phyloP scores from a whole-genome alignment of 345 rosid genomes.

The Populus simonii region DNA sequence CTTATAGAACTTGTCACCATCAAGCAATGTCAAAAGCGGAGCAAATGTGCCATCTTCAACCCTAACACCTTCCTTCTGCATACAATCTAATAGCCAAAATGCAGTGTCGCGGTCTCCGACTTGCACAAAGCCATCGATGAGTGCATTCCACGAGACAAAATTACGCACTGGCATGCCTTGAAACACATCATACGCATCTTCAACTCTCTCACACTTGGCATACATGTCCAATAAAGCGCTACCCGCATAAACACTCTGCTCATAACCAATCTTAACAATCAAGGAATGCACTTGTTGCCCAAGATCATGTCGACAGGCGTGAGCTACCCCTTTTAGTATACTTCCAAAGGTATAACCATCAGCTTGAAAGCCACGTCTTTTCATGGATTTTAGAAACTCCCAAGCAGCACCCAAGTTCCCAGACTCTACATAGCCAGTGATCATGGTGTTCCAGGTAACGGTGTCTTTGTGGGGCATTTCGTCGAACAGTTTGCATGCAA shows the following conservation, averaged over 20 bases:
- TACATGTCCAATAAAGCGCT: constrained; percentile 75
- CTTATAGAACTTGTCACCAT: constrained; percentile 34
- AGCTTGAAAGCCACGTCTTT: constrained; percentile 26
- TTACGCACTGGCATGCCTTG: constrained; percentile 45
- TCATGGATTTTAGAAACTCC: constrained; percentile 44
- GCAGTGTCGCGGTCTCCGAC: constrained; percentile 37
- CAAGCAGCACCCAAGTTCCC: constrained; percentile 43
- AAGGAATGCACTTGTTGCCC: constrained; percentile 58
- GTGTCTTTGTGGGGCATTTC: constrained; percentile 56
- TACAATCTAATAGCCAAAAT: constrained; percentile 49
- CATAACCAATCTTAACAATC: constrained; percentile 45
- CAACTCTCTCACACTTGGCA: constrained; percentile 55
- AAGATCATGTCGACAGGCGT: constrained; percentile 34
- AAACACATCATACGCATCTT: constrained; percentile 51
- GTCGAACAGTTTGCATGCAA: constrained; percentile 54
- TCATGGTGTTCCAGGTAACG: constrained; percentile 72
- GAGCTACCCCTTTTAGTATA: constrained; percentile 59
- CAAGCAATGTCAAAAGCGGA: constrained; percentile 72
- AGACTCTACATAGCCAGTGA: constrained; percentile 52
- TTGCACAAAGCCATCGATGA: constrained; percentile 62
- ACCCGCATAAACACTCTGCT: constrained; percentile 50
- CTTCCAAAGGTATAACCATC: constrained; percentile 65
- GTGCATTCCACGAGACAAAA: constrained; percentile 69
- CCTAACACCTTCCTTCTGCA: constrained; percentile 50
- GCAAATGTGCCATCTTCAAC: constrained; percentile 71